phyloP scores from a whole-genome alignment of 495 filamentous ascomycete genomes.

The Daldinia concentrica region DNA sequence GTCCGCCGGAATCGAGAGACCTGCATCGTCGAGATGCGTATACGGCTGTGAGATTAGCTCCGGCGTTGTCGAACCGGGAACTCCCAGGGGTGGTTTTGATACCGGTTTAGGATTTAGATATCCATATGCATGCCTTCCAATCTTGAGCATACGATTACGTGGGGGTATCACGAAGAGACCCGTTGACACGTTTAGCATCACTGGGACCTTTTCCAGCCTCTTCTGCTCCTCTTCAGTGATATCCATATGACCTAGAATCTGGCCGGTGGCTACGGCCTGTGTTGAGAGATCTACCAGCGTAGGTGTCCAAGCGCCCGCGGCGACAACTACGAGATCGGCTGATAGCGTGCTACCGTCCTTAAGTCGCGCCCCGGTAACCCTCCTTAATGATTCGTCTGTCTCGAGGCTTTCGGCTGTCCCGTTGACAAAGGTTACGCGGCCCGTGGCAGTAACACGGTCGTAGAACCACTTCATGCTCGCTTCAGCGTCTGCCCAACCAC shows the following conservation, averaged over 20 bases:
- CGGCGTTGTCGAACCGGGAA: slow-evolving; percentile 1
- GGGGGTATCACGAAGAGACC: slow-evolving; percentile 90
- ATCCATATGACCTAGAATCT: slow-evolving; percentile 78
- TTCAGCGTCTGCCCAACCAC: slow-evolving; percentile 88
- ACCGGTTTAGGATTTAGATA: slow-evolving; percentile 74
- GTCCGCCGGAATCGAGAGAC: slow-evolving; percentile 63
- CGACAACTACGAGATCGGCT: slow-evolving; percentile 80
- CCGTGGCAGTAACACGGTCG: slow-evolving; percentile 60
- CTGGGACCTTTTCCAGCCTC: slow-evolving; percentile 70
- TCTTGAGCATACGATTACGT: slow-evolving; percentile 72
- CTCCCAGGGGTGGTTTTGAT: slow-evolving; percentile 54
- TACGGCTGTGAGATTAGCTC: slow-evolving; percentile 55
- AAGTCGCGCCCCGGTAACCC: slow-evolving; percentile 64
- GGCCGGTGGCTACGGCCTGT: slow-evolving; percentile 78
- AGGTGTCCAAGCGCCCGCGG: slow-evolving; percentile 86
- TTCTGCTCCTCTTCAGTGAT: slow-evolving; percentile 74
- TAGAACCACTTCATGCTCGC: slow-evolving; percentile 72
- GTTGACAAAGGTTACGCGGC: slow-evolving; percentile 69
- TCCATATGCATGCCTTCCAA: slow-evolving; percentile 84
- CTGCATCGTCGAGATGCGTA: slow-evolving; percentile 56
- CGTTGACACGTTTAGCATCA: slow-evolving; percentile 79
- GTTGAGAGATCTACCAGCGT: slow-evolving; percentile 81
- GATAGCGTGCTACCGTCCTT: slow-evolving; percentile 60
- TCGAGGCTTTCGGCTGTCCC: slow-evolving; percentile 69
- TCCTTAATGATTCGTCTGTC: slow-evolving; percentile 41